Base-by-base conservation (phyloP, 2,329 filamentous ascomycete genomes). In the Fusarium sp. region DNA sequence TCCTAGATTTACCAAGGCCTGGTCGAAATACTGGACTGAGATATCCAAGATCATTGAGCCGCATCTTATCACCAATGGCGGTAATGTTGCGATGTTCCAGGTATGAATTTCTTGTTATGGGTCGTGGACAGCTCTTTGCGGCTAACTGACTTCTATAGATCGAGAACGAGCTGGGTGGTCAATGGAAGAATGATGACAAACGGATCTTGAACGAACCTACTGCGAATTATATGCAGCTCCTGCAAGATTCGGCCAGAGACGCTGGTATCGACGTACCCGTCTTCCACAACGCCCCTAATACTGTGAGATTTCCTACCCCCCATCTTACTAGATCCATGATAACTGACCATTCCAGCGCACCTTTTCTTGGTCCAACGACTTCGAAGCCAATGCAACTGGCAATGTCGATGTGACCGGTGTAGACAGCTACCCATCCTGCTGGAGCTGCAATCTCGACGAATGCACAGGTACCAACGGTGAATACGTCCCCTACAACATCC, bases 381-480 rank as follows among this genome's bases (percentile, higher is more conserved):
- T 85, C 72, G 62, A 71, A 25, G 85, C 85, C 6, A 80, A 87
- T 56, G 85, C 82, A 27, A 84, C 81, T 15, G 89, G 89, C 11
- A 85, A 89, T 64, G 84, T 89, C 52, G 85, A 89, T 73, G 82
- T 86, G 24, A 82, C 81, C 0, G 83, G 86, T 1, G 73, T 87
- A 4, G 87, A 89, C 72, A 84, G 82, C 63, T 87, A 87, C 56
- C 85, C 83, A 3, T 83, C 82, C 1, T 90, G 89, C 80, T 90
- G 88, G 88, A 89, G 86, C 56, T 91, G 89, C 75, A 88, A 90
- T 59, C 78, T 90, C 11, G 84, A 83, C 30, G 87, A 89, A 62
- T 90, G 89, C 72, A 87, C 84, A 2, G 84, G 86, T 3, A 88
- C 86, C 0, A 90, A 90, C 68, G 88, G 87, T 22, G 77, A 86